Base-by-base conservation (phyloP, 1,284 basidiomycete genomes). In the Rhodotorula glutinis region DNA sequence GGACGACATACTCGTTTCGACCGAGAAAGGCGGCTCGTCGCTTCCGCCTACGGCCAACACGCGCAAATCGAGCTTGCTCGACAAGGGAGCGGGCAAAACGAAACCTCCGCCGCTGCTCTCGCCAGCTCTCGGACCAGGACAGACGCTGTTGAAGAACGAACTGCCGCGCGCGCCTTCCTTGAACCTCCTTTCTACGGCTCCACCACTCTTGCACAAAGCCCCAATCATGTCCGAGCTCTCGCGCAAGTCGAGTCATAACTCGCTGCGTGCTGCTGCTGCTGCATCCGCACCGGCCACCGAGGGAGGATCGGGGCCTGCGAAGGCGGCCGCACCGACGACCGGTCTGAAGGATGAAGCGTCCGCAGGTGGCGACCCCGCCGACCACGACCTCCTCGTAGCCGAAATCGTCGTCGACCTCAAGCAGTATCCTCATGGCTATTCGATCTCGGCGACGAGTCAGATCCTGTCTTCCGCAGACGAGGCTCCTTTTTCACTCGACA, bases 401-500 rank as follows among this genome's bases (percentile, higher is more conserved):
- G 73, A 75, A 49, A 46, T 73, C 38, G 61, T 73, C 38, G 53
- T 72, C 55, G 72, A 73, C 57, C 63, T 73, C 52, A 73, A 73
- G 61, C 72, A 72, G 47, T 73, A 66, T 57, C 72, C 72, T 17
- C 63, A 71, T 58, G 72, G 72, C 25, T 73, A 73, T 46, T 59
- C 65, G 21, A 55, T 72, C 51, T 5, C 55, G 10, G 57, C 64
- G 3, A 54, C 46, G n/a, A 67, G 70, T 0, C 57, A 53, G n/a
- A 62, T 69, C 38, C 23, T 58, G 16, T n/a, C 60, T 7, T 9
- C 55, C 19, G 21, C 14, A 38, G 38, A 49, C 2, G 46, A 47
- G 13, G 53, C 46, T 10, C 70, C 66, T 0, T 52, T 72, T 29
- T 69, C 69, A 11, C 61, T 68, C 66, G 71, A 71, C 11, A 53